phyloP scores from a whole-genome alignment of 768 basidiomycete species.

The Termitomyces sp. region DNA sequence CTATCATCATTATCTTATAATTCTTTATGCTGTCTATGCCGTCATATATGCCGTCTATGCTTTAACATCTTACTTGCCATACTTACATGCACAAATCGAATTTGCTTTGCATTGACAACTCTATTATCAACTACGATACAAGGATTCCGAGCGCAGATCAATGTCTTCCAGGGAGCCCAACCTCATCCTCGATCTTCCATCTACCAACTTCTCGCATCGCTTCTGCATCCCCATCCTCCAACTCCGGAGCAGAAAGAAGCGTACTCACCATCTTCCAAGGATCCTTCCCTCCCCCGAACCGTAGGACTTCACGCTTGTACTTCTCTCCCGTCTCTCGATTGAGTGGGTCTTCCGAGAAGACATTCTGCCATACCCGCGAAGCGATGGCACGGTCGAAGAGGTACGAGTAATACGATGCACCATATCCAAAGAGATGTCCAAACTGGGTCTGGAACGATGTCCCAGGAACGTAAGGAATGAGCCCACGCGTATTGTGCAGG shows the following conservation, averaged over 20 bases:
- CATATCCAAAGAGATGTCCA: slow-evolving; percentile 93
- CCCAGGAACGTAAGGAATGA: slow-evolving; percentile 80
- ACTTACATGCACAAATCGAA: background rate
- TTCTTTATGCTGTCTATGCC: slow-evolving; percentile 7
- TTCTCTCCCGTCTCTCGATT: slow-evolving; percentile 75
- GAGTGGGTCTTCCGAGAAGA: slow-evolving; percentile 72
- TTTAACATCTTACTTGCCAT: background rate
- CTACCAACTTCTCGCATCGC: slow-evolving; percentile 90
- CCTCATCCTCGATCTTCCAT: slow-evolving; percentile 84
- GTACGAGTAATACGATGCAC: slow-evolving; percentile 97
- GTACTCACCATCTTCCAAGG: slow-evolving; percentile 91
- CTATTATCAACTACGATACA: no score
- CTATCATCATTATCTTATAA: background rate
- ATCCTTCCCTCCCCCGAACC: slow-evolving; percentile 85
- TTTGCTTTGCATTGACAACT: background rate
- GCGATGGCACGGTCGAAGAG: slow-evolving; percentile 96
- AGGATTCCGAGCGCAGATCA: slow-evolving; percentile 25
- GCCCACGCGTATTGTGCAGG: slow-evolving; percentile 65
- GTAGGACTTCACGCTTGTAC: slow-evolving; percentile 74
- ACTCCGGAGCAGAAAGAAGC: slow-evolving; percentile 59
- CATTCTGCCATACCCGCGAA: slow-evolving; percentile 78
- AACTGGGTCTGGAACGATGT: slow-evolving; percentile 97
- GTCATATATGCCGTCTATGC: no score
- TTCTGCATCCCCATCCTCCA: slow-evolving; percentile 70
- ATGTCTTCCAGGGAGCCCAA: slow-evolving; percentile 59